Conservation (phyloP, 2,329 filamentous ascomycete genomes). For the Claviceps purpurea region DNA sequence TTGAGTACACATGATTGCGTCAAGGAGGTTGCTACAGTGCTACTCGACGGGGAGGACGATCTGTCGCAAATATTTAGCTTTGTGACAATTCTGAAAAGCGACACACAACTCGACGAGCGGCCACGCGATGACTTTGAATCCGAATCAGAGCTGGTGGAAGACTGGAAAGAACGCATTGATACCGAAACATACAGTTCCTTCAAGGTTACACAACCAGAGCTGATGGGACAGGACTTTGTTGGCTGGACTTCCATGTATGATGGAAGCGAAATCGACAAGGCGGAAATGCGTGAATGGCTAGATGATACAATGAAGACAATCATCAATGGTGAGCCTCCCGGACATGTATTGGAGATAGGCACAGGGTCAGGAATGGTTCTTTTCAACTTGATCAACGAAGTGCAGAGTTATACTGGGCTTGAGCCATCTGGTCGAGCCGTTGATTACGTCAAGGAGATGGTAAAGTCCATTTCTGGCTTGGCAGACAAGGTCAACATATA, state of each 20-base stretch:
- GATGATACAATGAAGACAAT: constrained; percentile 15
- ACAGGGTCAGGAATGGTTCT: constrained; percentile 19
- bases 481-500: constrained; percentile 2
- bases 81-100: constrained; percentile 3
- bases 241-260: constrained; percentile 21
- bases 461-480: constrained; percentile 5
- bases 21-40: constrained; percentile 9
- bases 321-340: constrained; percentile 2
- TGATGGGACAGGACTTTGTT: constrained; percentile 15
- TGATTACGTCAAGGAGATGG: constrained; percentile 9
- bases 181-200: neutral
- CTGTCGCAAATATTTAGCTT: constrained; percentile 7
- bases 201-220: constrained; percentile 1
- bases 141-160: neutral
- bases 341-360: constrained; percentile 16
- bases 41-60: neutral
- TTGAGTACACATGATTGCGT: constrained; percentile 8
- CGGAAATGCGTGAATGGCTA: constrained; percentile 20
- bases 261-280: constrained; percentile 12
- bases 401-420: constrained; percentile 15
- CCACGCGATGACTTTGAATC: neutral
- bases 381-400: constrained; percentile 12
- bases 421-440: constrained; percentile 14
- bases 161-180: neutral
- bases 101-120: neutral